Evolutionary conservation across 768 basidiomycete species (phyloP).

Genomic region (Mycena galericulata): DNA sequence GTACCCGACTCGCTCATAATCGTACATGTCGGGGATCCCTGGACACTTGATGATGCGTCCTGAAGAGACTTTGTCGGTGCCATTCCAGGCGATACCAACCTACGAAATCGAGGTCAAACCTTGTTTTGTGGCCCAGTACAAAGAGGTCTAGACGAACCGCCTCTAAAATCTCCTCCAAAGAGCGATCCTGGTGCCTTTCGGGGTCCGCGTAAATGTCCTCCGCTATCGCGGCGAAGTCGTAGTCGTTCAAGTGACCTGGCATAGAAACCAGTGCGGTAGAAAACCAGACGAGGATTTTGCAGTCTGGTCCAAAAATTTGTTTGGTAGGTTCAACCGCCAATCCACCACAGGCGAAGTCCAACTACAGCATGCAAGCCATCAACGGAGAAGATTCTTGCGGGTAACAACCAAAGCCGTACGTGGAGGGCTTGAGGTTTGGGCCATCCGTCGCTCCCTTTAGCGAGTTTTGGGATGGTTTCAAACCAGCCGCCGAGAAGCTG

Average conservation of each 20-base stretch:
- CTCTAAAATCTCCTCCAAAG: not conserved
- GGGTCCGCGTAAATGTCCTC: conserved; percentile 9
- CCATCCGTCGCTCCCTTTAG: conserved; percentile 6
- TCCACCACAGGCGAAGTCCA: conserved; percentile 1
- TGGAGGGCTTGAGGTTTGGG: conserved; percentile 10
- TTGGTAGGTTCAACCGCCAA: conserved; percentile 5
- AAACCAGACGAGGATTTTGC: conserved; percentile 6
- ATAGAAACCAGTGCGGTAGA: not conserved
- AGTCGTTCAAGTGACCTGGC: not conserved
- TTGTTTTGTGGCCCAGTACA: not conserved
- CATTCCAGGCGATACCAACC: conserved; percentile 6
- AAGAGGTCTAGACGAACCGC: not conserved
- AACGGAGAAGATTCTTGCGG: not conserved
- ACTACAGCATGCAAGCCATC: not conserved
- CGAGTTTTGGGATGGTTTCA: not conserved
- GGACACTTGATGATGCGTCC: conserved; percentile 4
- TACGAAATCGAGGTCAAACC: not conserved
- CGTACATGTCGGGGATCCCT: conserved; percentile 17
- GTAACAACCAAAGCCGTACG: not conserved
- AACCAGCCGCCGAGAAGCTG: conserved; percentile 4
- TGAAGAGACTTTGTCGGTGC: conserved; percentile 1
- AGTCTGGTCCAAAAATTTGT: not conserved
- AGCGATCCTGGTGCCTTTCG: not conserved
- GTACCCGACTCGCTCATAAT: conserved; percentile 15
- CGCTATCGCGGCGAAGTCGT: conserved; percentile 7